phyloP scores from a whole-genome alignment of 441 rosid species.

The Erysimum cheiri region DNA sequence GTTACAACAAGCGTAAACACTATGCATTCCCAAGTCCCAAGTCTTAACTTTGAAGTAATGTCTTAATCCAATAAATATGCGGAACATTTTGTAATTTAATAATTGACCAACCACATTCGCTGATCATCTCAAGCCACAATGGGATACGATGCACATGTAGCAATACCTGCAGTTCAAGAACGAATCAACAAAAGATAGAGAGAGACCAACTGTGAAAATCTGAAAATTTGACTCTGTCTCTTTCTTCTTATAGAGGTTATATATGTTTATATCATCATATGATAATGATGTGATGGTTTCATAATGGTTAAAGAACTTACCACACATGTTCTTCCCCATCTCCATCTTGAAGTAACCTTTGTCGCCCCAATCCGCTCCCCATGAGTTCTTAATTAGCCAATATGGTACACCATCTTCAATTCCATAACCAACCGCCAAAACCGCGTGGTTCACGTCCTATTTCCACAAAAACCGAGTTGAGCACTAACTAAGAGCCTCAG shows the following conservation, averaged over 20 bases:
- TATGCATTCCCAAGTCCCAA: constrained; percentile 37
- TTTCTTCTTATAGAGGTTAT: not conserved
- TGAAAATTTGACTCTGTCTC: not conserved
- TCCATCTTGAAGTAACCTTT: constrained; percentile 95
- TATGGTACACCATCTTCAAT: constrained; percentile 76
- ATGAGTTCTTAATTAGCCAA: constrained; percentile 96
- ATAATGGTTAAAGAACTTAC: constrained; percentile 52
- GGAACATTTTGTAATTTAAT: constrained; percentile 12
- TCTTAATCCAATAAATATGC: constrained; percentile 27
- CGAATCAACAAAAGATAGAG: constrained; percentile 25
- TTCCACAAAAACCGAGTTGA: constrained; percentile 9
- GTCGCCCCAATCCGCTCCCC: constrained; percentile 85
- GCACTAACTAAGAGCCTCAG: constrained; percentile 1
- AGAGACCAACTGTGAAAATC: constrained; percentile 5
- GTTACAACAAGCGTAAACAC: constrained; percentile 36
- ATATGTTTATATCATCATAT: not conserved
- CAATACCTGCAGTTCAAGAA: constrained; percentile 63
- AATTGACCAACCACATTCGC: constrained; percentile 28
- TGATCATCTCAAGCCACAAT: constrained; percentile 64
- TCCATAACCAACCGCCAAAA: constrained; percentile 95
- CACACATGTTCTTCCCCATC: constrained; percentile 94
- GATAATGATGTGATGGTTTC: not conserved
- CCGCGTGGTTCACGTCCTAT: constrained; percentile 97
- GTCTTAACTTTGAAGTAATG: constrained; percentile 25
- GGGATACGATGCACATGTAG: constrained; percentile 95